Evolutionary conservation across 306 rosid species (phyloP).

Genomic region (Gillenia trifoliata): DNA sequence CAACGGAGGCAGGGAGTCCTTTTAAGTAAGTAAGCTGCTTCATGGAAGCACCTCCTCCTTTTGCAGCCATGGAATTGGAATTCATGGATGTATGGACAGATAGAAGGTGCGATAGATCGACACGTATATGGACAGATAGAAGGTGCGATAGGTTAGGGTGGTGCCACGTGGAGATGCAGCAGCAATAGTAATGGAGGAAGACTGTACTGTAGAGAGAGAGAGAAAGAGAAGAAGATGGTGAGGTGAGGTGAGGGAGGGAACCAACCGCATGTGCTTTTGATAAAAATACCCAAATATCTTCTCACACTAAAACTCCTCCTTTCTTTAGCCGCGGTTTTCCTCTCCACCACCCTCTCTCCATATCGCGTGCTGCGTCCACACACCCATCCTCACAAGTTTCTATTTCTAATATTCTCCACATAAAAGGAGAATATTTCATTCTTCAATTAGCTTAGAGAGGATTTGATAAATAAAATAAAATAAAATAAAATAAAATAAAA

Average conservation of each 20-base stretch:
- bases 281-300: neutral
- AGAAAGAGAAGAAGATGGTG: too few species aligned
- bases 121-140: slow-evolving; percentile 16
- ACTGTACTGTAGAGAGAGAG: neutral
- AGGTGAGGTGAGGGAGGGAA: neutral
- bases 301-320: neutral
- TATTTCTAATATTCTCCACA: neutral
- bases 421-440: neutral
- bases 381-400: too few species aligned
- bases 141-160: slow-evolving; percentile 24
- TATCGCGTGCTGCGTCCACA: slow-evolving; percentile 1
- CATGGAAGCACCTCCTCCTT: neutral
- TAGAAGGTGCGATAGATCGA: neutral
- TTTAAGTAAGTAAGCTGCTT: neutral
- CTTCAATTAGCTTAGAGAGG: neutral
- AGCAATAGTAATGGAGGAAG: neutral
- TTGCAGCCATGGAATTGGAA: slow-evolving; percentile 2
- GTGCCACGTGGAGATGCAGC: slow-evolving; percentile 32
- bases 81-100: slow-evolving; percentile 9
- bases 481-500: too few species aligned
- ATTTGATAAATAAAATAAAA: too few species aligned
- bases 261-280: slow-evolving; percentile 24
- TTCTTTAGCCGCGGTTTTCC: neutral
- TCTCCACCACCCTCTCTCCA: neutral
- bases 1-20: too few species aligned